phyloP scores from a whole-genome alignment of 805 yeast species.

The Yarrowia porcina region DNA sequence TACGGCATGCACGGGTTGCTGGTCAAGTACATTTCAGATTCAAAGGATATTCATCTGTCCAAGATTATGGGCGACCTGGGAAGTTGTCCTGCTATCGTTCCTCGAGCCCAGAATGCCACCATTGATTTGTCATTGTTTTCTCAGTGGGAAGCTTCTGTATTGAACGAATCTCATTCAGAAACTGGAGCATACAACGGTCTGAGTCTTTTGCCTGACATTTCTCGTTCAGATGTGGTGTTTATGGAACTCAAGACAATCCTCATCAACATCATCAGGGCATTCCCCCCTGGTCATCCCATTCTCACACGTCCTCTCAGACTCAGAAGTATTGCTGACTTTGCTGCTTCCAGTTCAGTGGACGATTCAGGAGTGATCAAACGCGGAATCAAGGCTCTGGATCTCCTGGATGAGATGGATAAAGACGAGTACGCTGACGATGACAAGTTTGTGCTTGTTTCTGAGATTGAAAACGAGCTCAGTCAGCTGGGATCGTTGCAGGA shows the following conservation, averaged over 20 bases:
- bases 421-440: slow-evolving; percentile 31
- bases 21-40: slow-evolving; percentile 33
- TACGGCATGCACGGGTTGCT: slow-evolving; percentile 40
- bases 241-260: slow-evolving; percentile 40
- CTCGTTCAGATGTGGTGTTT: slow-evolving; percentile 37
- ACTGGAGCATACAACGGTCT: slow-evolving; percentile 26
- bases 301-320: slow-evolving; percentile 35
- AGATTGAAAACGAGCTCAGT: slow-evolving; percentile 39
- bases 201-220: slow-evolving; percentile 30
- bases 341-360: slow-evolving; percentile 33
- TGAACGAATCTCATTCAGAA: slow-evolving; percentile 30
- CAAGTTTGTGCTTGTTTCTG: slow-evolving; percentile 34
- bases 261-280: slow-evolving; percentile 39
- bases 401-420: slow-evolving; percentile 34
- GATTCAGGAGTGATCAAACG: slow-evolving; percentile 36
- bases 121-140: slow-evolving; percentile 37
- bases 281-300: slow-evolving; percentile 35
- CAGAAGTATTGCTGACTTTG: slow-evolving; percentile 36
- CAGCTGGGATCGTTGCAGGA: slow-evolving; percentile 38
- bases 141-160: slow-evolving; percentile 38
- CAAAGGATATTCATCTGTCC: slow-evolving; percentile 31
- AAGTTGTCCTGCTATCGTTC: slow-evolving; percentile 35
- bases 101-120: slow-evolving; percentile 35
- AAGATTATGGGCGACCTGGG: slow-evolving; percentile 37
- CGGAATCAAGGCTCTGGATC: slow-evolving; percentile 37